These are phyloP conservation scores for Myxozyma kluyveri DNA, from an alignment of 805 yeast genomes.

Conservation along the genomic window DNA sequence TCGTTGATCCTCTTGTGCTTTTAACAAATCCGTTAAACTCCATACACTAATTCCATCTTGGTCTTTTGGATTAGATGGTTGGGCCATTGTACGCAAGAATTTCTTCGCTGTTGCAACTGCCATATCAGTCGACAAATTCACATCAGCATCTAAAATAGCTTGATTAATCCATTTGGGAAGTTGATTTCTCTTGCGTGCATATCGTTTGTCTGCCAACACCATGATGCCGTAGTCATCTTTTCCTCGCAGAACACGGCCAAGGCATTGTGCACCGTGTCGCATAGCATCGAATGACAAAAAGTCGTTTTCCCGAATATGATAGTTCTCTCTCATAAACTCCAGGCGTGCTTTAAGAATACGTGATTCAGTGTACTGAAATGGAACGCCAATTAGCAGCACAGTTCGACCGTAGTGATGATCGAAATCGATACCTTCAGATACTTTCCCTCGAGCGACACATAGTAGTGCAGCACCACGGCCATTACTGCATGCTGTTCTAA, in stretches of 20 bases:
- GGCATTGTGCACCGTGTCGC: slow-evolving; percentile 99
- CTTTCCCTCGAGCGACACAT: slow-evolving; percentile 98
- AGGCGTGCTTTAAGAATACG: slow-evolving; percentile 91
- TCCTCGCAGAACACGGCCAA: slow-evolving; percentile 96
- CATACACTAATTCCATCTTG: slow-evolving; percentile 94
- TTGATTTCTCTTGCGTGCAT: slow-evolving; percentile 67
- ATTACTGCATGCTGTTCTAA: slow-evolving; percentile 92
- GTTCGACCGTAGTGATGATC: slow-evolving; percentile 98
- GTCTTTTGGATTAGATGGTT: slow-evolving; percentile 83
- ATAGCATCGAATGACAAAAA: slow-evolving; percentile 97
- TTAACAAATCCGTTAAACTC: slow-evolving; percentile 67
- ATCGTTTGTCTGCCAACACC: slow-evolving; percentile 95
- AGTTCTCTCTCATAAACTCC: slow-evolving; percentile 89
- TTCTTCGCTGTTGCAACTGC: slow-evolving; percentile 92
- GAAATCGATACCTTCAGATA: slow-evolving; percentile 98
- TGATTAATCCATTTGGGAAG: slow-evolving; percentile 97
- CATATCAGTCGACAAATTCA: slow-evolving; percentile 93
- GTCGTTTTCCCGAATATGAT: slow-evolving; percentile 88
- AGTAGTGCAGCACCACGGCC: slow-evolving; percentile 96
- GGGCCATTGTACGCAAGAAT: slow-evolving; percentile 89
- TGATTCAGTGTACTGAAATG: slow-evolving; percentile 97
- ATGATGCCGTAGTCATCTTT: slow-evolving; percentile 98
- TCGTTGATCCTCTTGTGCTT: slow-evolving; percentile 53
- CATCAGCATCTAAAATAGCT: slow-evolving; percentile 86
- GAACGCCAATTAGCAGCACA: slow-evolving; percentile 97